A percentile compares a stretch with the other conserved stretches of the same genome.
Evolutionary conservation across 495 filamentous ascomycete genomes (phyloP).

Genomic region (Aspergillus sclerotioniger): DNA sequence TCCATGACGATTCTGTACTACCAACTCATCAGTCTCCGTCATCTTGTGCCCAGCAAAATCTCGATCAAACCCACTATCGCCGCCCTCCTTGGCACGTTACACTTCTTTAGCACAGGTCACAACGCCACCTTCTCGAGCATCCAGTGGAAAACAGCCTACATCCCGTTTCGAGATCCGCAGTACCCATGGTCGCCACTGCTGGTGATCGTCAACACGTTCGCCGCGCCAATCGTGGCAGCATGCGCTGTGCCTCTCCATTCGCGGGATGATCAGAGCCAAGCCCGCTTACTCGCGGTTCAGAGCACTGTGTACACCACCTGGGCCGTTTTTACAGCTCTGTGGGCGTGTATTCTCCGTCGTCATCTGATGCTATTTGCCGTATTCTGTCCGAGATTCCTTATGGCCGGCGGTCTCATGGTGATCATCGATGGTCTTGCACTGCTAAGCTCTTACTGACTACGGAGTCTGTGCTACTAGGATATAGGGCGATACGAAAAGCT

Average conservation of each 20-base stretch:
- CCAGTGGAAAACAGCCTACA: conserved; percentile 93
- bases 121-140: conserved; percentile 82
- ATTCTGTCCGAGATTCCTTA: conserved; percentile 84
- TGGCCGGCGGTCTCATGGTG: conserved; percentile 64
- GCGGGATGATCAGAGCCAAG: neutral
- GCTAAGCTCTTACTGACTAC: neutral
- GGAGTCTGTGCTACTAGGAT: neutral
- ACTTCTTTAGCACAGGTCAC: conserved; percentile 96
- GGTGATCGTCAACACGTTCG: conserved; percentile 81
- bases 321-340: conserved; percentile 63
- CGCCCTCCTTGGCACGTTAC: conserved; percentile 76
- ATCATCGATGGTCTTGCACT: conserved; percentile 58
- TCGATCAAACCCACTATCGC: conserved; percentile 77
- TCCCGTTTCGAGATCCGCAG: conserved; percentile 70
- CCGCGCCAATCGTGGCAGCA: conserved; percentile 77
- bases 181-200: conserved; percentile 85
- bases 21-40: conserved; percentile 79
- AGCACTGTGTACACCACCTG: conserved; percentile 5
- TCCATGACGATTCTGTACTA: conserved; percentile 65
- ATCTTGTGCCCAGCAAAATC: conserved; percentile 77
- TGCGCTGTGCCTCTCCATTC: conserved; percentile 69
- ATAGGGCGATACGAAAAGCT: neutral
- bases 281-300: conserved; percentile 35
- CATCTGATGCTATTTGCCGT: conserved; percentile 95
- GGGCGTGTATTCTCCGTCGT: conserved; percentile 76